Base-by-base conservation (phyloP, 202 grass and related monocot species). In the Elaeis oleifera region DNA sequence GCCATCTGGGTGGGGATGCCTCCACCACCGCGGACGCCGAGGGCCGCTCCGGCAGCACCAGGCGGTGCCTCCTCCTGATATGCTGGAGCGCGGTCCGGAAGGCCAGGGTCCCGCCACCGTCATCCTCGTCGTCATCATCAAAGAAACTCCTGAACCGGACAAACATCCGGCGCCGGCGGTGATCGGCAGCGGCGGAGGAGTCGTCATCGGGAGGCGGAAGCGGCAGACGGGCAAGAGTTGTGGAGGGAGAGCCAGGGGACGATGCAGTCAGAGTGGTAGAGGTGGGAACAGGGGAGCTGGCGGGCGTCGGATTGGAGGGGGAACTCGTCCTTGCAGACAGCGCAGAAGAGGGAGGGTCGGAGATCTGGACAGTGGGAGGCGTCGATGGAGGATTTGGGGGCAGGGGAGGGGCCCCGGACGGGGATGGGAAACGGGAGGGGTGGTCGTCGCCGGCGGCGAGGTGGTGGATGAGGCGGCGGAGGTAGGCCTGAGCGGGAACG, bases 201-300 rank as follows among this genome's bases (percentile, higher is more conserved):
- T 5, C 49, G 14, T 55, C 20, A 23, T 64, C 76, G 18, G 78
- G 28, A 90, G 59, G 6, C 56, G 25, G 14, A 72, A 36, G 5
- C 82, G 82, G 73, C 87, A 90, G 60, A 86, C 52, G 11, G 87
- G 53, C 87, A 90, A 16, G 87, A 80, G 64, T 86, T 90, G 25
- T 70, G 76, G 54, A 65, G 68, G 53, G 64, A 77, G 25, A 90
- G 65, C 82, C 87, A 90, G 21, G 52, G 80, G 13, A 80, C 60
- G 56, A 90, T 90, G 61, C 87, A 90, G 59, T 86, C 76, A 5
- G 76, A 78, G 61, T 90, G 87, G 65, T 90, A 90, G 9, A 75
- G 23, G 61, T 90, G 87, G 61, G 72, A 61, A 17, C 82, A 90
- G 17, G 82, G 82, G 28, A 90, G 82, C 50, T 24, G 69, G n/a